Percentiles rank a stretch among this genome's conserved stretches.
phyloP scores from a whole-genome alignment of 2,329 filamentous ascomycete species.

The Scopulariopsis brevicaulis region DNA sequence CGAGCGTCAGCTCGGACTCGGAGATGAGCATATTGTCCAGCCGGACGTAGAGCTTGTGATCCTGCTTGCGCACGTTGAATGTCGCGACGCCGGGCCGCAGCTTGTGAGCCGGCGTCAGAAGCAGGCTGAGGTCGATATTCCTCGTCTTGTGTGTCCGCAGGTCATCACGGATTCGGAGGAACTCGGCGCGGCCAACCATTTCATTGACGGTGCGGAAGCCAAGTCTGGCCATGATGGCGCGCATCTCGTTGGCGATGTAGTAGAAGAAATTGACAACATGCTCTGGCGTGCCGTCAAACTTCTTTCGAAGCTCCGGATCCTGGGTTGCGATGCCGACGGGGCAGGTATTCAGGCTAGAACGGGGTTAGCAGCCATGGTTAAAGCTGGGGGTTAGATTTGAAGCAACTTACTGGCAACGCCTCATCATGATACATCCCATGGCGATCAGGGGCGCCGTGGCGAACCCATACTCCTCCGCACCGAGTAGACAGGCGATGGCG shows the following conservation, averaged over 20 bases:
- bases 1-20: slow-evolving; percentile 85
- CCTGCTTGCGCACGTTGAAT: slow-evolving; percentile 96
- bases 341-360: slow-evolving; percentile 50
- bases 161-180: slow-evolving; percentile 78
- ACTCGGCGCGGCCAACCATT: slow-evolving; percentile 90
- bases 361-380: background rate
- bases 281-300: slow-evolving; percentile 86
- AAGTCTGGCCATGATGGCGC: slow-evolving; percentile 92
- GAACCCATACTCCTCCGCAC: slow-evolving; percentile 97
- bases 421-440: slow-evolving; percentile 95
- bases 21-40: slow-evolving; percentile 96
- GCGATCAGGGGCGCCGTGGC: slow-evolving; percentile 90
- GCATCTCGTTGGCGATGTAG: slow-evolving; percentile 90
- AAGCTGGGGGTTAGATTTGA: background rate
- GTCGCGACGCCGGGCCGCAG: slow-evolving; percentile 89
- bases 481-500: slow-evolving; percentile 85
- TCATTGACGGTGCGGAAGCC: slow-evolving; percentile 94
- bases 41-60: slow-evolving; percentile 84
- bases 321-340: slow-evolving; percentile 94
- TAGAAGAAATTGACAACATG: slow-evolving; percentile 99
- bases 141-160: slow-evolving; percentile 78
- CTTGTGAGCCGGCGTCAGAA: slow-evolving; percentile 91
- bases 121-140: slow-evolving; percentile 87
- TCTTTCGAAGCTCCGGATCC: slow-evolving; percentile 86
- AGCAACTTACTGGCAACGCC: slow-evolving; percentile 49